Evolutionary conservation across 805 yeast genomes (phyloP).

Genomic region (Brettanomyces anomalus): DNA sequence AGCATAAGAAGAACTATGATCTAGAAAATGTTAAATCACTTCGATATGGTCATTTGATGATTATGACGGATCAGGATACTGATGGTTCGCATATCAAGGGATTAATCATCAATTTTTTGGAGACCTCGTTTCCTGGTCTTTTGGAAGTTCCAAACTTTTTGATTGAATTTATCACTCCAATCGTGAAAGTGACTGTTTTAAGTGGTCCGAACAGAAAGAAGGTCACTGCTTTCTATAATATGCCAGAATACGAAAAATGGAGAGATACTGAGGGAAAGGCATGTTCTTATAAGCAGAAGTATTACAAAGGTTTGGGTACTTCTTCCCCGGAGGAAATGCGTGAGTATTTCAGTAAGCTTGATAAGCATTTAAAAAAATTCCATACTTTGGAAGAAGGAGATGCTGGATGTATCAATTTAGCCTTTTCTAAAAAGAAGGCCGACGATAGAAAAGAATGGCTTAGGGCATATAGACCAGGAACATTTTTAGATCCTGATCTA

Average conservation of each 20-base stretch:
- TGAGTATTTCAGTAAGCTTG: conserved; percentile 80
- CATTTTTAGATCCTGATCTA: conserved; percentile 74
- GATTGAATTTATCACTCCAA: conserved; percentile 92
- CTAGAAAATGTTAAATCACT: conserved; percentile 55
- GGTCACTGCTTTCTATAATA: conserved; percentile 72
- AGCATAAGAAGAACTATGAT: conserved; percentile 75
- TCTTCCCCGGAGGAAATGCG: conserved; percentile 76
- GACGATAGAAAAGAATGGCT: conserved; percentile 98
- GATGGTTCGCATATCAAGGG: conserved; percentile 99
- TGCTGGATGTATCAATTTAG: conserved; percentile 72
- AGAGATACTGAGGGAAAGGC: conserved; percentile 69
- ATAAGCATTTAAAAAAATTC: conserved; percentile 77
- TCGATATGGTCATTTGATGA: conserved; percentile 95
- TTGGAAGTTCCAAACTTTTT: conserved; percentile 85
- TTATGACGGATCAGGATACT: conserved; percentile 99
- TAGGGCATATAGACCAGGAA: conserved; percentile 84
- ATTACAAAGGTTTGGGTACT: conserved; percentile 98
- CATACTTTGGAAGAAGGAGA: conserved; percentile 76
- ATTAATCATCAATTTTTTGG: conserved; percentile 83
- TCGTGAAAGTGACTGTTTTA: conserved; percentile 78
- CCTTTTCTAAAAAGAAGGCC: conserved; percentile 90
- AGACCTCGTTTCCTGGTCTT: conserved; percentile 89
- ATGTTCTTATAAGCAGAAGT: conserved; percentile 84
- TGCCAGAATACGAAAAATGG: conserved; percentile 96
- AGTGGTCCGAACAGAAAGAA: conserved; percentile 45